Evolutionary conservation across 352 stramenopile species (phyloP), one percentile per base, ranked within the genome.

Genomic region (Phytopythium vexans): DNA sequence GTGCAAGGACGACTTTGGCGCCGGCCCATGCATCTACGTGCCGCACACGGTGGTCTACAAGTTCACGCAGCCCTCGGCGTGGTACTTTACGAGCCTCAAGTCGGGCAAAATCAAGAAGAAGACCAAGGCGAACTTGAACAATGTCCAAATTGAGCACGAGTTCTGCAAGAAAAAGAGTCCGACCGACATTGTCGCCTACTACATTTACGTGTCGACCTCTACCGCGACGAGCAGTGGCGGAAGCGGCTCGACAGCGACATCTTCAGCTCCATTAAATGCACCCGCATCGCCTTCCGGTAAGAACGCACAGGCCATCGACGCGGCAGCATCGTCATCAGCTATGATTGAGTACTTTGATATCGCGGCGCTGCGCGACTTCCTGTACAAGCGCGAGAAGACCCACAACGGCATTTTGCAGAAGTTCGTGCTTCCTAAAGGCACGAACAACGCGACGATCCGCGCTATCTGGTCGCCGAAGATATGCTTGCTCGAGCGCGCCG

Each of bases 391-490:
- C 32, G 80, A 88, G 15, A 97, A 98, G 52, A 71, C 91, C 8
- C 62, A 93, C 48, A 93, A 91, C 42, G 96, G 96, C 2, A 95
- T 98, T 27, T 76, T 99, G 5, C 94, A 99, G 60, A 79, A 84
- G 41, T 98, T 99, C 58, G 67, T 98, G 21, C 74, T 97, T 21
- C 94, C 95, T 31, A 98, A 98, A 62, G 87, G 92, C 31, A 89
- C 82, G 33, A 60, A 66, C 35, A 98, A 98, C 53, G 77, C 78
- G n/a, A 85, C 90, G 33, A 86, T 98, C 43, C 86, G 92, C 9
- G 88, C 88, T 9, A 93, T 97, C 39, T 98, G 94, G 92, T 97
- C 91, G 41, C 95, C 95, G 7, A 98, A 98, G 56, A 82, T 99
- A 52, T 98, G 95, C 51, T 64, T 98, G 6, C 62, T 98, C 8